These are phyloP conservation scores for Schizochytrium sp. DNA, from an alignment of 108 stramenopile species.

Conservation along the genomic window DNA sequence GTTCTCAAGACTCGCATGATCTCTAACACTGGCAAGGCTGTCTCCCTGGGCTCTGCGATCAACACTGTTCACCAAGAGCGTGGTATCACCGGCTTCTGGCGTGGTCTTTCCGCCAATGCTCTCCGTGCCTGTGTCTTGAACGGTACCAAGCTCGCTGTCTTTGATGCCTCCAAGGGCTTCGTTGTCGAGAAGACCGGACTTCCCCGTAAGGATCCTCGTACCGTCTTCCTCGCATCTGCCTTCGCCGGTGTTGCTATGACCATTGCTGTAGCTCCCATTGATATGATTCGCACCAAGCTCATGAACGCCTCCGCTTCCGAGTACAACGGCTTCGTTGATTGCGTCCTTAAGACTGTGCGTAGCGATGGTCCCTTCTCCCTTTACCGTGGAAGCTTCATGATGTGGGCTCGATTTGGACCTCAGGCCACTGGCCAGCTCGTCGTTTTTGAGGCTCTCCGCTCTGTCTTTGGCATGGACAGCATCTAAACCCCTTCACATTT, in stretches of 20 bases:
- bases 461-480: conserved; percentile 59
- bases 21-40: conserved; percentile 82
- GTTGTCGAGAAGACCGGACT: conserved; percentile 81
- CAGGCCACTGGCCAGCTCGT: conserved; percentile 49
- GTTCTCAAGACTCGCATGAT: conserved; percentile 90
- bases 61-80: conserved; percentile 82
- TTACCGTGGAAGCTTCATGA: conserved; percentile 45
- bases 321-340: conserved; percentile 54
- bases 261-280: conserved; percentile 36
- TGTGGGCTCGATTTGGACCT: conserved; percentile 56
- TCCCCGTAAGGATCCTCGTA: conserved; percentile 81
- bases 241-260: conserved; percentile 53
- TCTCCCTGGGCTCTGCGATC: conserved; percentile 76
- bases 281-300: conserved; percentile 50
- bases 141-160: conserved; percentile 92
- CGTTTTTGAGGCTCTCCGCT: conserved; percentile 41
- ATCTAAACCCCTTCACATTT: not conserved
- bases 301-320: not conserved
- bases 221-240: conserved; percentile 66
- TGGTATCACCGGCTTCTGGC: conserved; percentile 90
- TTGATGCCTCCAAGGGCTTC: conserved; percentile 87
- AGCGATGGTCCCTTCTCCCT: conserved; percentile 48
- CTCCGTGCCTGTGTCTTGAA: conserved; percentile 89
- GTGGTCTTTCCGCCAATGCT: conserved; percentile 87
- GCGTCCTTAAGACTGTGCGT: conserved; percentile 42